Evolutionary conservation across 1,139 yeast genomes (phyloP), one percentile per base, ranked within the genome.

Genomic region (Geotrichum histeridarum): DNA sequence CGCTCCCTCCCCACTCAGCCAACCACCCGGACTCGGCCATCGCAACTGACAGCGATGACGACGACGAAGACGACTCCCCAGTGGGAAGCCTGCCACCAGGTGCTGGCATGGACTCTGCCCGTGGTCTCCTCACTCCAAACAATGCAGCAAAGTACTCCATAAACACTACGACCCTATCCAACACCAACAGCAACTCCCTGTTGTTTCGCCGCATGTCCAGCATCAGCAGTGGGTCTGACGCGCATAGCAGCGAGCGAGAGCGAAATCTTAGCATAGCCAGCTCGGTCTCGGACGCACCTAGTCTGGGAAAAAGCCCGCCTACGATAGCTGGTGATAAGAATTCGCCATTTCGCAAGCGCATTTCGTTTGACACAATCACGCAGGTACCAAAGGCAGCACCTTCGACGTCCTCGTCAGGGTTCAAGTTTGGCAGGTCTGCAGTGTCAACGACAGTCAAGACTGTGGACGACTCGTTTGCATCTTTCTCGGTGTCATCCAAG

Each of bases 331-430:
- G 14, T n/a, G 9, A 14, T 8, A 30, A 12, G 12, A 47, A 39
- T n/a, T 33, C 55, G 4, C 57, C 64, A 9, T 64, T 61, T 52
- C 54, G 51, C 31, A 51, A 64, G 18, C 51, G 67, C 32, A 66
- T 64, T 9, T 59, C 65, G 39, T 64, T 64, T 54, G 67, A 64
- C 42, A 64, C 67, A 18, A 64, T 64, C 31, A 32, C 50, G 27
- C 48, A 46, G 31, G 1, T 49, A 15, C 36, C 51, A 14, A 15
- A 37, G 22, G 30, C 48, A 41, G 9, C 48, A 22, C 41, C 43
- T 18, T 15, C 33, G 33, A 17, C 44, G 42, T 31, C 51, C 31
- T 22, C 42, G 17, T 14, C 36, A 5, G 39, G 42, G 12, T 46
- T 42, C 37, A 17, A 42, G 30, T 51, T 51, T 42, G 17, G 47